phyloP scores from a whole-genome alignment of 2,329 filamentous ascomycete species.

The Sclerotinia spermophila region DNA sequence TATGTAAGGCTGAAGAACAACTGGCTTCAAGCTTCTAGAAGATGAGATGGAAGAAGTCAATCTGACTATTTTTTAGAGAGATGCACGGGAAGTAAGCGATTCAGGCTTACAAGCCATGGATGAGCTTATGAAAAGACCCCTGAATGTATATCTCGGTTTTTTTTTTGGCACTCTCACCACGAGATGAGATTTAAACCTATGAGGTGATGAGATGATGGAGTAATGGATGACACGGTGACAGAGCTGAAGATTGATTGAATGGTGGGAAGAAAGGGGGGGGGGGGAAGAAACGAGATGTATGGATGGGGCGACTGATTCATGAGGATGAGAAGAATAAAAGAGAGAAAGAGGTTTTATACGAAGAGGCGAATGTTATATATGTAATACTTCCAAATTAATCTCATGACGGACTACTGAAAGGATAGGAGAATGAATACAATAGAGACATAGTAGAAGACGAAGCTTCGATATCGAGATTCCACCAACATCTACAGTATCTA shows the following conservation, averaged over 20 bases:
- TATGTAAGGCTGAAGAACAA: constrained; percentile 22
- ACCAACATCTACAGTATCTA: neutral
- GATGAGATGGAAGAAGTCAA: constrained; percentile 28
- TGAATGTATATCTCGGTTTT: neutral
- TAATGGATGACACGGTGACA: neutral
- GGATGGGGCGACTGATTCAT: neutral
- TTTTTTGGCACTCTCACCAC: neutral
- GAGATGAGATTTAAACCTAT: neutral
- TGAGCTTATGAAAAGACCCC: neutral
- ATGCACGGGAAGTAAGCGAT: constrained; percentile 13
- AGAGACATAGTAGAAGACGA: neutral
- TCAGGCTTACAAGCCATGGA: neutral
- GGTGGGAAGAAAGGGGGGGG: neutral
- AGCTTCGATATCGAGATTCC: neutral
- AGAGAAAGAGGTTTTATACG: neutral
- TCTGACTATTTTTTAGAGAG: constrained; percentile 13
- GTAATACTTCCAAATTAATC: no score
- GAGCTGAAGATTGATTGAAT: neutral
- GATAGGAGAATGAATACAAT: neutral
- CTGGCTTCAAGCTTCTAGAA: constrained; percentile 24
- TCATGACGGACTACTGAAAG: neutral
- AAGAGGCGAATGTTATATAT: no score
- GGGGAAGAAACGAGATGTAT: neutral
- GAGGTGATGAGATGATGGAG: neutral
- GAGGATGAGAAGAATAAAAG: neutral